Percentiles rank a stretch among this genome's conserved stretches.
Conservation (phyloP, 1,139 yeast species). For the Hyphopichia fennica region DNA sequence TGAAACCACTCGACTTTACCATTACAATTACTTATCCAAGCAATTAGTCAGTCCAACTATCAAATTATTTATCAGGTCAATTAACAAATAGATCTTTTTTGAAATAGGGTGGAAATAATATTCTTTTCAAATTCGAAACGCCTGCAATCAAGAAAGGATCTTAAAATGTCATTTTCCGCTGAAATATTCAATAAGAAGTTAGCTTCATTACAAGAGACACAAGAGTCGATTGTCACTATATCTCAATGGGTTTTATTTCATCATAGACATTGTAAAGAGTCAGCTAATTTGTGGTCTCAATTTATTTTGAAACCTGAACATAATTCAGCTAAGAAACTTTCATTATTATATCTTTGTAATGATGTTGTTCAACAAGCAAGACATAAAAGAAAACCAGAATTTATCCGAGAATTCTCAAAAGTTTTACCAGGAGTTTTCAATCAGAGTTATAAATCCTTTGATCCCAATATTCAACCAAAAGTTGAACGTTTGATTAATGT, state of each 20-base stretch:
- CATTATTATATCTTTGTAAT: slow-evolving; percentile 71
- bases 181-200: slow-evolving; percentile 59
- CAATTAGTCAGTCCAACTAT: no score
- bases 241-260: slow-evolving; percentile 87
- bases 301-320: slow-evolving; percentile 32
- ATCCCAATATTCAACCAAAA: slow-evolving; percentile 48
- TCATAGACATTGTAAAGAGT: slow-evolving; percentile 59
- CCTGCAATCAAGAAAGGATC: no score
- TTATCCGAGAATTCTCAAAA: slow-evolving; percentile 55
- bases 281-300: slow-evolving; percentile 63
- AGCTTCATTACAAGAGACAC: slow-evolving; percentile 67
- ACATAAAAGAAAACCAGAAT: slow-evolving; percentile 61
- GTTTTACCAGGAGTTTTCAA: slow-evolving; percentile 42
- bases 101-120: no score
- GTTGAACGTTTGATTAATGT: slow-evolving; percentile 67
- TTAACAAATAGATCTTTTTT: no score
- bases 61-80: no score
- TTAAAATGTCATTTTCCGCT: slow-evolving; percentile 59
- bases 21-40: no score
- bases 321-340: slow-evolving; percentile 49
- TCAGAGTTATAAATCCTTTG: slow-evolving; percentile 32
- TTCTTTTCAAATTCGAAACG: no score
- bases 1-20: no score
- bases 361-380: slow-evolving; percentile 84
- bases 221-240: slow-evolving; percentile 77